Percentiles rank a stretch among this genome's conserved stretches.
Evolutionary conservation across 768 basidiomycete genomes (phyloP).

Genomic region (Agaricus bisporus): DNA sequence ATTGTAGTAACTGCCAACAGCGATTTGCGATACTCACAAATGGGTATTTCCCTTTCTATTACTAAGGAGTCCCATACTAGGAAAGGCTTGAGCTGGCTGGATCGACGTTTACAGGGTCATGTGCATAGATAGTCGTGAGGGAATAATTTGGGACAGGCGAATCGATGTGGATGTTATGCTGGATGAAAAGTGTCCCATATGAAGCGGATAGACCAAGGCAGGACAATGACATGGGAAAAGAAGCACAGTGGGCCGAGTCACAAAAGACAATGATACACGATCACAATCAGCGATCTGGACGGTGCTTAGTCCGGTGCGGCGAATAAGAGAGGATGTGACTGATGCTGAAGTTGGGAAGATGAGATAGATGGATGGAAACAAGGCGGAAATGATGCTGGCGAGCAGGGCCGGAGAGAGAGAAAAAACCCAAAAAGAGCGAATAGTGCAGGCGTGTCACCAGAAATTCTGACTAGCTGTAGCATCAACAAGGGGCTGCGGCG

Average conservation of each 20-base stretch:
- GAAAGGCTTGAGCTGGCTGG: too few species aligned
- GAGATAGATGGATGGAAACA: background rate
- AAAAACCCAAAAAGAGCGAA: background rate
- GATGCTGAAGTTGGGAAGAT: background rate
- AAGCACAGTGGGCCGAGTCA: background rate
- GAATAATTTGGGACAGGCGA: background rate
- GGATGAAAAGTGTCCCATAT: background rate
- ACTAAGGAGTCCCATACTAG: too few species aligned
- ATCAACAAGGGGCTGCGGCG: conserved; percentile 4
- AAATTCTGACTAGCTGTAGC: conserved; percentile 4
- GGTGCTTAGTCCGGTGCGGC: background rate
- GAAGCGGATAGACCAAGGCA: background rate
- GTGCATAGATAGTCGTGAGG: too few species aligned
- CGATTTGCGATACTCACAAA: too few species aligned
- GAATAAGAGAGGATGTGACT: background rate
- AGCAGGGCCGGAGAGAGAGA: background rate
- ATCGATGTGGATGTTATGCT: too few species aligned
- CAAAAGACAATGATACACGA: conserved; percentile 1
- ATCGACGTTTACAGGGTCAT: too few species aligned
- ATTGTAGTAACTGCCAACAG: too few species aligned
- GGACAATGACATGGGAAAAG: conserved; percentile 5
- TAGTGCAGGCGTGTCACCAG: conserved; percentile 1
- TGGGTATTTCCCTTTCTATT: too few species aligned
- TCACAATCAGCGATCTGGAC: background rate
- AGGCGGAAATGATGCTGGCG: background rate